phyloP scores from a whole-genome alignment of 2,329 filamentous ascomycete species.

The Emydomyces testavorans region DNA sequence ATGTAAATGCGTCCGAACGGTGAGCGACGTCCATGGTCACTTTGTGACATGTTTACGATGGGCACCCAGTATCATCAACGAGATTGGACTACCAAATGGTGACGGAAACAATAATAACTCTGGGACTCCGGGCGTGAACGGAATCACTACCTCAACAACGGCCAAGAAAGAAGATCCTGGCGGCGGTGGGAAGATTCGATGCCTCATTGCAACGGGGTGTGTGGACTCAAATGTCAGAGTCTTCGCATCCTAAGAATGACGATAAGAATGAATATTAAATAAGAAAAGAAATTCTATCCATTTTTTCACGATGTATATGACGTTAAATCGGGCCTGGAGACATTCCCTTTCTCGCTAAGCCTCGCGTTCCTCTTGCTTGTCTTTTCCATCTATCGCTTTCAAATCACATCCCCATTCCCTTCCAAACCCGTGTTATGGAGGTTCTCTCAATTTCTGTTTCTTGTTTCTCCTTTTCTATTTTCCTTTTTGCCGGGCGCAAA shows the following conservation, averaged over 20 bases:
- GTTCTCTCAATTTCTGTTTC: background rate
- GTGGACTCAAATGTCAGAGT: constrained; percentile 70
- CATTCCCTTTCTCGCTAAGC: background rate
- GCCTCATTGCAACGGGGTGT: constrained; percentile 76
- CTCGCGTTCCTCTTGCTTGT: background rate
- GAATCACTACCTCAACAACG: constrained; percentile 28
- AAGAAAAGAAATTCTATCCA: background rate
- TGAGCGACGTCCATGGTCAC: constrained; percentile 66
- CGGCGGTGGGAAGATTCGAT: constrained; percentile 51
- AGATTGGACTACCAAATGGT: constrained; percentile 28
- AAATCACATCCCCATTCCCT: no score
- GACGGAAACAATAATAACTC: constrained; percentile 17
- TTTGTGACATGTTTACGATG: constrained; percentile 81
- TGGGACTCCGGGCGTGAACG: constrained; percentile 13
- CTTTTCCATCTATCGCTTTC: no score
- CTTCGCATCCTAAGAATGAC: constrained; percentile 44
- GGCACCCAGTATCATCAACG: constrained; percentile 65
- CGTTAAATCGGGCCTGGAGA: background rate
- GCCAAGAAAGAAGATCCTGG: constrained; percentile 44
- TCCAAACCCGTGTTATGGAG: no score
- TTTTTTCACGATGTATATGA: background rate
- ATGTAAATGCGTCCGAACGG: constrained; percentile 73
- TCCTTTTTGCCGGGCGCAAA: background rate
- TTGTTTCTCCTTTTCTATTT: background rate
- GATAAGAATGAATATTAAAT: background rate